These are phyloP conservation scores for Paramecium sexaurelia DNA, from an alignment of 73 alveolate genomes.

Conservation along the genomic window DNA sequence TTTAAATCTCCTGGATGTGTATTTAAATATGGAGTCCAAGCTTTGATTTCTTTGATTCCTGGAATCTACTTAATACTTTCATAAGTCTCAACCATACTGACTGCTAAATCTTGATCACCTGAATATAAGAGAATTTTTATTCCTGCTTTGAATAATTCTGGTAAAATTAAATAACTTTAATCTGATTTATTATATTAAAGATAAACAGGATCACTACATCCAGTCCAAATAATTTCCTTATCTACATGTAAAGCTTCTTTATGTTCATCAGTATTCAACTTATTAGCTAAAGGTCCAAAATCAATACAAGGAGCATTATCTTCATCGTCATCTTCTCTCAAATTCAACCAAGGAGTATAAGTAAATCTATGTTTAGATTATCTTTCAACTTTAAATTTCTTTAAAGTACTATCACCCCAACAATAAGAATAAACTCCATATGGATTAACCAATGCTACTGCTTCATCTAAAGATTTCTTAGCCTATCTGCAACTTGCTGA, in stretches of 20 bases:
- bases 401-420: constrained; percentile 31
- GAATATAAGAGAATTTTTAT: not conserved
- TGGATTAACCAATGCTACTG: not conserved
- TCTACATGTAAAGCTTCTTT: constrained; percentile 23
- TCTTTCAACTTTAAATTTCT: not conserved
- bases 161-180: not conserved
- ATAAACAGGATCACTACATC: constrained; percentile 19
- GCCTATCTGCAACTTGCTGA: constrained; percentile 47
- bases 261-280: not conserved
- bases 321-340: not conserved
- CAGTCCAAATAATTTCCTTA: not conserved
- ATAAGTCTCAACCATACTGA: constrained; percentile 14
- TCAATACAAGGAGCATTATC: constrained; percentile 43
- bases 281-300: constrained; percentile 38
- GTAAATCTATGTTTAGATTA: constrained; percentile 2
- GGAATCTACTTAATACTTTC: not conserved
- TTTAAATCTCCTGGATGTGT: not conserved
- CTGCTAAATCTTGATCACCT: constrained; percentile 56
- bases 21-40: constrained; percentile 23
- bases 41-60: not conserved
- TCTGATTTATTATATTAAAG: not conserved
- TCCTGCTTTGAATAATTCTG: not conserved
- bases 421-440: constrained; percentile 37
- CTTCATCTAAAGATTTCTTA: not conserved
- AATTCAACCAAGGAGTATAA: constrained; percentile 46